A percentile compares a stretch with the other conserved stretches of the same genome.
phyloP scores from a whole-genome alignment of 1,139 yeast genomes.

The Candida dubliniensis region DNA sequence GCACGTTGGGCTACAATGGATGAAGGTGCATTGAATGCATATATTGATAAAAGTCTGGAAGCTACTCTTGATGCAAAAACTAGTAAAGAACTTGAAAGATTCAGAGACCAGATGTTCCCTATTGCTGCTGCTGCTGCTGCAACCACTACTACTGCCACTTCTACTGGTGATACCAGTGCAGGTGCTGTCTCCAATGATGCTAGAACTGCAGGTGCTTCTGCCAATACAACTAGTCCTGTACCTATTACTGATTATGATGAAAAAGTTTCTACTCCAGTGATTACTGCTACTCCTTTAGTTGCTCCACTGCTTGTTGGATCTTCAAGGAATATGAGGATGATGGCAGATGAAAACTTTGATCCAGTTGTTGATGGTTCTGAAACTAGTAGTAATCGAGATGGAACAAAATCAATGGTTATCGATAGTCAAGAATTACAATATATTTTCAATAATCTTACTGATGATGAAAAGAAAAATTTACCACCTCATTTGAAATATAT shows the following conservation, averaged over 20 bases:
- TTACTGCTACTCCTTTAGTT: background rate
- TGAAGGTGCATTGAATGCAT: slow-evolving; percentile 14
- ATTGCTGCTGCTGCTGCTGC: background rate
- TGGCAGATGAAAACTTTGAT: slow-evolving; percentile 7
- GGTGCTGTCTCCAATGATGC: background rate
- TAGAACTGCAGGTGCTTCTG: no score
- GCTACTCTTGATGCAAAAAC: slow-evolving; percentile 3
- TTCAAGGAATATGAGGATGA: background rate
- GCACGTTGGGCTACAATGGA: slow-evolving; percentile 30
- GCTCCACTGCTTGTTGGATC: slow-evolving; percentile 6
- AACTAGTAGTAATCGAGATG: slow-evolving; percentile 9
- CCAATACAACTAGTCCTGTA: no score
- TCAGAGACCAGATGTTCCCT: slow-evolving; percentile 2
- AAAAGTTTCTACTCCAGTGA: background rate
- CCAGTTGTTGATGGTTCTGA: background rate
- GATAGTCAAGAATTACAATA: slow-evolving; percentile 31
- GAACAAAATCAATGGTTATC: slow-evolving; percentile 13
- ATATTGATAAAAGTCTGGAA: slow-evolving; percentile 4
- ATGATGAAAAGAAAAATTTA: slow-evolving; percentile 29
- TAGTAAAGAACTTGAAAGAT: background rate
- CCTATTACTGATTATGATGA: no score
- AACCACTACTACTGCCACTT: background rate
- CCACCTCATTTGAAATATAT: slow-evolving; percentile 42
- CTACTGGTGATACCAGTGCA: background rate
- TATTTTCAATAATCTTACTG: slow-evolving; percentile 29